These are phyloP conservation scores for Centella asiatica DNA, from an alignment of 129 eudicot genomes.

Conservation along the genomic window DNA sequence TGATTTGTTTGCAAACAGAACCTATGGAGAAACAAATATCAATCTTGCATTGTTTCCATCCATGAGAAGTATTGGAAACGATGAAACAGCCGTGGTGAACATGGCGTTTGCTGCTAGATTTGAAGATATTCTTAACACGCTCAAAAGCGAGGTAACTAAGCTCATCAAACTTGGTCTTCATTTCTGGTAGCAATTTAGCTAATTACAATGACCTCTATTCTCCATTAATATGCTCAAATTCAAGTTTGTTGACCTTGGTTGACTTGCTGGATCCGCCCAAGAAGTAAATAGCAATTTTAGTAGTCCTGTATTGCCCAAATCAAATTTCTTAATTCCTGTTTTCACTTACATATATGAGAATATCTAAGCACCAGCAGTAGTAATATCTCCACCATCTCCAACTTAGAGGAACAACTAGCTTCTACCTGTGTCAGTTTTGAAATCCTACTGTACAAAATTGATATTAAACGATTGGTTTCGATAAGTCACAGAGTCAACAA, in stretches of 20 bases:
- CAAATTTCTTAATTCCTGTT: not conserved
- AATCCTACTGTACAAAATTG: too few relatives aligned
- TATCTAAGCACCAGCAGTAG: too few relatives aligned
- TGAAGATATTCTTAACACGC: constrained; percentile 18
- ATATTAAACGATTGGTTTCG: too few relatives aligned
- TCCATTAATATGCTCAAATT: not conserved
- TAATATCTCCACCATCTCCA: too few relatives aligned
- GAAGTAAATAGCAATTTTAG: not conserved
- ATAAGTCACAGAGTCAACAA: too few relatives aligned
- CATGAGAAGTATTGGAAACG: constrained; percentile 33
- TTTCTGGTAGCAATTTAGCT: not conserved
- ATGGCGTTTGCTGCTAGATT: constrained; percentile 35
- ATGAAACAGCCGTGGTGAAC: constrained; percentile 33
- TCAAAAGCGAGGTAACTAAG: constrained; percentile 32
- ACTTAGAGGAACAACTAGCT: too few relatives aligned
- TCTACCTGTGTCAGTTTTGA: too few relatives aligned
- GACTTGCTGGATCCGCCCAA: not conserved
- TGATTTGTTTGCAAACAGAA: constrained; percentile 15
- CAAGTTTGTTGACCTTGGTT: not conserved
- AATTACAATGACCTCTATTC: not conserved
- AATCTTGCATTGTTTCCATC: constrained; percentile 28
- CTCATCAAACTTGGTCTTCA: not conserved
- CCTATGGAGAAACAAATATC: constrained; percentile 36
- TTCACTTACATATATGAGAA: not conserved
- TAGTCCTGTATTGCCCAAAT: not conserved